These are phyloP conservation scores for Nitzschia sp. DNA, from an alignment of 108 stramenopile species.

Conservation along the genomic window DNA sequence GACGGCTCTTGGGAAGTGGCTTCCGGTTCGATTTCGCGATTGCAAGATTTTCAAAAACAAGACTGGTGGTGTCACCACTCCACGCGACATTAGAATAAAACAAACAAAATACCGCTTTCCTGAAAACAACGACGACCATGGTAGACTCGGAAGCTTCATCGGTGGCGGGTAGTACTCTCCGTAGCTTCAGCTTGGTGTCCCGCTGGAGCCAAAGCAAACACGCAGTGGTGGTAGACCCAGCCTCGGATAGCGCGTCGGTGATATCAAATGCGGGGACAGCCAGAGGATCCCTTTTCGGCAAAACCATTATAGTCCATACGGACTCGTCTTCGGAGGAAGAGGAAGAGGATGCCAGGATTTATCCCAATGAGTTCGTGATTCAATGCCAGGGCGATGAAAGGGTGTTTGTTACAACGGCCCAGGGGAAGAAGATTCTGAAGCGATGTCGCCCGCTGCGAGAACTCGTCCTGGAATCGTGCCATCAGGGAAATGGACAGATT, in stretches of 20 bases:
- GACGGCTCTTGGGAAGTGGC: not conserved
- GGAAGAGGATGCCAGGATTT: not conserved
- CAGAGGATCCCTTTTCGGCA: not conserved
- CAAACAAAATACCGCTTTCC: too few relatives aligned
- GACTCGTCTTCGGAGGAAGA: not conserved
- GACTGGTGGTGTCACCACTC: too few relatives aligned
- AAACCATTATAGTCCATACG: not conserved
- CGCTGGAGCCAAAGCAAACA: too few relatives aligned
- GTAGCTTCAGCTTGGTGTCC: not conserved
- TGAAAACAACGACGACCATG: too few relatives aligned
- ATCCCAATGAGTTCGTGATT: slow-evolving; percentile 18
- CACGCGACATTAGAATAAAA: too few relatives aligned
- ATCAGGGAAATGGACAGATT: not conserved
- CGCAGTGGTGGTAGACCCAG: too few relatives aligned
- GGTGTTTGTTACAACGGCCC: slow-evolving; percentile 16
- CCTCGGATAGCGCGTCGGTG: not conserved
- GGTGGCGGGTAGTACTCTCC: not conserved
- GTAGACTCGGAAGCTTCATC: not conserved
- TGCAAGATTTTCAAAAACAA: too few relatives aligned
- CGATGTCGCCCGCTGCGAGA: slow-evolving; percentile 7
- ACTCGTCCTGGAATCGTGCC: not conserved
- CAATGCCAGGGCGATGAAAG: slow-evolving; percentile 20
- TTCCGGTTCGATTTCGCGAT: not conserved
- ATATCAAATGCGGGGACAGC: not conserved
- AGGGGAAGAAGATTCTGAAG: slow-evolving; percentile 9